Evolutionary conservation across 441 rosid genomes (phyloP).

Genomic region (Aleurites moluccanus): DNA sequence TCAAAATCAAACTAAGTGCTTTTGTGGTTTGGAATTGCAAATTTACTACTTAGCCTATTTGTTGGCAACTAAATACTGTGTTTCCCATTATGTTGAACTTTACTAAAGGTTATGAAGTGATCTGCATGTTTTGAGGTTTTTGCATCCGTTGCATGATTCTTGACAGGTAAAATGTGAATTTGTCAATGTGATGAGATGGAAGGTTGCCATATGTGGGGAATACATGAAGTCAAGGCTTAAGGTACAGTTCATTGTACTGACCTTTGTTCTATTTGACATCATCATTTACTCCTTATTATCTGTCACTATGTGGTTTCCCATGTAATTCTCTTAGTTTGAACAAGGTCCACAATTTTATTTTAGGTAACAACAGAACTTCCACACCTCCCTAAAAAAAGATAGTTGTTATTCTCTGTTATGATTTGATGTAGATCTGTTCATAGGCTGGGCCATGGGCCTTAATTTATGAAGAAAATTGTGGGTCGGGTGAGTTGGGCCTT

Average conservation of each 20-base stretch:
- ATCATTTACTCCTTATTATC: neutral
- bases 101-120: neutral
- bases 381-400: neutral
- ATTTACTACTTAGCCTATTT: neutral
- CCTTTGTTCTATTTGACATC: neutral
- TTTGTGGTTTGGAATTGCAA: neutral
- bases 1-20: constrained; percentile 8
- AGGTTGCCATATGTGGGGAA: constrained; percentile 96
- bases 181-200: constrained; percentile 86
- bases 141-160: constrained; percentile 4
- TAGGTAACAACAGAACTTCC: neutral
- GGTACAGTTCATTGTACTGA: constrained; percentile 31
- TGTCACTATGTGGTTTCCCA: neutral
- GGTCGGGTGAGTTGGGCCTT: too few relatives aligned
- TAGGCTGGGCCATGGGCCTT: too few relatives aligned
- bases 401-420: neutral
- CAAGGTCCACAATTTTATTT: neutral
- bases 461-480: too few relatives aligned
- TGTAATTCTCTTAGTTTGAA: neutral
- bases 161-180: constrained; percentile 81
- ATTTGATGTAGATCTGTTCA: neutral
- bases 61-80: neutral
- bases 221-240: constrained; percentile 79
- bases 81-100: neutral
- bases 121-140: neutral